These are phyloP conservation scores for Mucor mucedo DNA, from an alignment of 371 early-diverging fungal species.

Conservation along the genomic window DNA sequence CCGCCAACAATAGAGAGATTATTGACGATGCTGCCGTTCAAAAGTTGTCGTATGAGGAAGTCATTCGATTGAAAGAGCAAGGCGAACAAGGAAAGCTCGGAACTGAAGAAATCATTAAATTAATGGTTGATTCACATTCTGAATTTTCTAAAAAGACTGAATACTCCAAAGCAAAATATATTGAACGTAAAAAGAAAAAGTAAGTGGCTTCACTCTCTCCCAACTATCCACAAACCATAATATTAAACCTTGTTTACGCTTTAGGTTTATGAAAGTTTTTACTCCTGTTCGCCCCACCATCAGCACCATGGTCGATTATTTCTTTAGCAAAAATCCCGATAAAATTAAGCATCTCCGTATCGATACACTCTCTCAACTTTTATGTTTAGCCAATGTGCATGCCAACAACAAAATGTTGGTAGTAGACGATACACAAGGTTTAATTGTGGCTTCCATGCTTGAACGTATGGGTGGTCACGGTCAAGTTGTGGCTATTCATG, in stretches of 20 bases:
- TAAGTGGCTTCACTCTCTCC: slow-evolving; percentile 22
- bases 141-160: slow-evolving; percentile 93
- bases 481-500: slow-evolving; percentile 71
- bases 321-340: slow-evolving; percentile 76
- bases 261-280: slow-evolving; percentile 85
- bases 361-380: slow-evolving; percentile 92
- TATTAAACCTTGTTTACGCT: too few species aligned
- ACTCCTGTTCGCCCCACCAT: slow-evolving; percentile 82
- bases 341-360: slow-evolving; percentile 88
- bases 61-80: slow-evolving; percentile 80
- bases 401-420: slow-evolving; percentile 69
- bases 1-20: slow-evolving; percentile 86
- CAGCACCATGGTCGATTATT: slow-evolving; percentile 79
- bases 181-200: slow-evolving; percentile 92
- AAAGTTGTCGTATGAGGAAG: slow-evolving; percentile 82
- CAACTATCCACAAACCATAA: too few species aligned
- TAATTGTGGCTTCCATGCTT: slow-evolving; percentile 78
- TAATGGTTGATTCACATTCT: slow-evolving; percentile 81
- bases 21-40: slow-evolving; percentile 77
- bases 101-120: slow-evolving; percentile 74
- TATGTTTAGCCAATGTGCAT: slow-evolving; percentile 82
- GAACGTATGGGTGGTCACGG: slow-evolving; percentile 86
- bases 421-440: slow-evolving; percentile 90
- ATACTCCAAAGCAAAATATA: slow-evolving; percentile 95
- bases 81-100: slow-evolving; percentile 72